Percentiles rank a stretch among this genome's conserved stretches.
phyloP scores from a whole-genome alignment of 1,284 basidiomycete genomes.

The Clitocybe nebularis region DNA sequence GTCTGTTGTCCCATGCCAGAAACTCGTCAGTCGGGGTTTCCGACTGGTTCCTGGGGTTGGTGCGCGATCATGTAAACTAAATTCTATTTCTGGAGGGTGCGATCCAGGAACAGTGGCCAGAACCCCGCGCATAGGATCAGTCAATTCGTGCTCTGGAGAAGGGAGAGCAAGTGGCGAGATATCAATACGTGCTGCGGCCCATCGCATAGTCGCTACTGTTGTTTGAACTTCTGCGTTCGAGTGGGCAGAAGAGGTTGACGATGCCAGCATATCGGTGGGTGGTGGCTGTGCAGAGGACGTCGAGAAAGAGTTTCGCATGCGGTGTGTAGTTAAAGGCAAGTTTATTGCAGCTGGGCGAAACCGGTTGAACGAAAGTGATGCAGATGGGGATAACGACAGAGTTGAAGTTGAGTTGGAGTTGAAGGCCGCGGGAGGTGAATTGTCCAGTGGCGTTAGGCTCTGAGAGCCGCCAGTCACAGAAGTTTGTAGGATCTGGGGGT shows the following conservation, averaged over 20 bases:
- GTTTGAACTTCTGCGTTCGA: constrained; percentile 55
- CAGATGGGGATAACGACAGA: constrained; percentile 8
- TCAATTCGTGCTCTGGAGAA: constrained; percentile 83
- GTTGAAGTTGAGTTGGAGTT: constrained; percentile 9
- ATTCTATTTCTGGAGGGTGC: constrained; percentile 33
- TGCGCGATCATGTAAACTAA: constrained; percentile 20
- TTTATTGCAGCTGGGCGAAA: constrained; percentile 22
- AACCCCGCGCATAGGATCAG: constrained; percentile 77
- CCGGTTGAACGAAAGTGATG: constrained; percentile 12
- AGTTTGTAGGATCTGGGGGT: constrained; percentile 1
- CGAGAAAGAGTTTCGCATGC: constrained; percentile 57
- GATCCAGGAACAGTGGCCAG: constrained; percentile 66
- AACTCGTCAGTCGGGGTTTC: constrained; percentile 56
- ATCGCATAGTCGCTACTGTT: constrained; percentile 80
- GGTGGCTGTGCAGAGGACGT: constrained; percentile 30
- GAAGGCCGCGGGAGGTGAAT: not conserved
- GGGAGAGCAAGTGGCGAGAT: constrained; percentile 79
- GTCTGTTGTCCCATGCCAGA: constrained; percentile 62
- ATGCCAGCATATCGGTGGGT: constrained; percentile 1
- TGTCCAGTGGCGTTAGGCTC: not conserved
- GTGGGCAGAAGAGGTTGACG: constrained; percentile 28
- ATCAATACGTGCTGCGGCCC: constrained; percentile 71
- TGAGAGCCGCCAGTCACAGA: not conserved
- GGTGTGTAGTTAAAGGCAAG: constrained; percentile 33
- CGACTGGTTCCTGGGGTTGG: constrained; percentile 48